Base-by-base conservation (phyloP, 495 filamentous ascomycete genomes). In the Friedmanniomyces endolithicus region DNA sequence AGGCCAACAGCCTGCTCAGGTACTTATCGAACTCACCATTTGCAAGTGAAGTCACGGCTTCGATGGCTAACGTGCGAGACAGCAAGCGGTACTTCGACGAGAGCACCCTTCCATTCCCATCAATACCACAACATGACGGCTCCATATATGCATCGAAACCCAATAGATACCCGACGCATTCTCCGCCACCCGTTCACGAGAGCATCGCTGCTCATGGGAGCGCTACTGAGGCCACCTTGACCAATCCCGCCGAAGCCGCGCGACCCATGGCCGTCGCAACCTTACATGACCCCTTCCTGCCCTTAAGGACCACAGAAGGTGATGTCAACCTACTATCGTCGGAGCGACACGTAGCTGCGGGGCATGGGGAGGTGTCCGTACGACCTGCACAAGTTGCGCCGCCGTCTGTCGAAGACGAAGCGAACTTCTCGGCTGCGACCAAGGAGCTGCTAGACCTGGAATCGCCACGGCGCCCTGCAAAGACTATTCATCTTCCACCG, bases 11-110 rank as follows among this genome's bases (percentile, higher is more conserved):
- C 60, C 80, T 94, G 52, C 63, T 80, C 50, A 81, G 82, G 89
- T 94, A 81, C 9, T 31, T 52, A 3, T 4, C 22, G 11, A 22
- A 27, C 14, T 27, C n/a, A 22, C 8, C 29, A 33, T 11, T 24
- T 19, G 44, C 24, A 20, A 23, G 19, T 47, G 44, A 47, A 20
- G 24, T 23, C 29, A 9, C 27, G 27, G 9, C 27, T 31, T 9
- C 27, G 27, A 31, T 25, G 17, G 47, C 49, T 52, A 11, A 52
- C 35, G n/a, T 24, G 11, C 17, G 17, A 24, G 3, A 17, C 67
- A 90, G 87, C 75, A 83, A 83, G 52, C 82, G 78, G 52, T 78
- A 71, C 64, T 82, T 90, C 61, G 75, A 87, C 65, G 81, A 85
- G 69, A 67, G 78, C 35, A 83, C 81, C 52, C 76, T 94, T 47